A percentile compares a stretch with the other conserved stretches of the same genome.
Conservation (phyloP, 768 basidiomycete genomes). For the Chalciporus piperatus region DNA sequence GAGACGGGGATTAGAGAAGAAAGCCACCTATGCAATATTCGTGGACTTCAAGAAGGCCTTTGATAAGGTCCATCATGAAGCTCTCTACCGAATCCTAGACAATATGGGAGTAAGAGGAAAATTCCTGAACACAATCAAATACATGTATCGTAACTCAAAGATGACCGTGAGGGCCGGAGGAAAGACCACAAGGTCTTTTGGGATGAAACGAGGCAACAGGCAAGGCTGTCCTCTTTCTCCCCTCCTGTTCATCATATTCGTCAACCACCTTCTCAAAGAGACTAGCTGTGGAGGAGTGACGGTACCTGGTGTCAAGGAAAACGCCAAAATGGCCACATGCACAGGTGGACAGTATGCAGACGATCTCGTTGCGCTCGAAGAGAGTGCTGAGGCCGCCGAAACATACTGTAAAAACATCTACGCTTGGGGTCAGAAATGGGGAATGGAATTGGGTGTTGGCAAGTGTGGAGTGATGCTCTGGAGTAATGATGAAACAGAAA, state of each 20-base stretch:
- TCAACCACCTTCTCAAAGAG: constrained; percentile 5
- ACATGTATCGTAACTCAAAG: not conserved
- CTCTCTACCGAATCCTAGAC: constrained; percentile 7
- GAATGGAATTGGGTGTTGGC: constrained; percentile 1
- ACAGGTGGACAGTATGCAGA: constrained; percentile 1
- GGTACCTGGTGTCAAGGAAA: not conserved
- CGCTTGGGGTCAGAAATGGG: constrained; percentile 2
- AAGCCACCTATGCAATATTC: constrained; percentile 5
- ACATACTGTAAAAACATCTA: not conserved
- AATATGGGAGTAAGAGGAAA: constrained; percentile 3
- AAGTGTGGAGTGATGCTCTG: constrained; percentile 1
- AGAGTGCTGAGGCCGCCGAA: constrained; percentile 14
- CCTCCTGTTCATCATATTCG: constrained; percentile 9
- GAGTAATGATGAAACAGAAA: not conserved
- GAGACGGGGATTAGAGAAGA: not conserved
- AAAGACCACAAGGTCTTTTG: not conserved
- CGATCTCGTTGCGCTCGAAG: constrained; percentile 1
- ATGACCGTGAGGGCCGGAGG: not conserved
- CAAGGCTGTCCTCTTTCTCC: constrained; percentile 16
- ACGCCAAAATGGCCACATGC: too few relatives aligned
- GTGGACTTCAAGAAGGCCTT: constrained; percentile 17
- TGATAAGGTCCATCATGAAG: constrained; percentile 9
- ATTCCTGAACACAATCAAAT: not conserved
- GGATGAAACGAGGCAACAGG: constrained; percentile 2
- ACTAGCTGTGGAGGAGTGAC: not conserved